Base-by-base conservation (phyloP, 1,139 yeast species). In the Yamadazyma sp. region DNA sequence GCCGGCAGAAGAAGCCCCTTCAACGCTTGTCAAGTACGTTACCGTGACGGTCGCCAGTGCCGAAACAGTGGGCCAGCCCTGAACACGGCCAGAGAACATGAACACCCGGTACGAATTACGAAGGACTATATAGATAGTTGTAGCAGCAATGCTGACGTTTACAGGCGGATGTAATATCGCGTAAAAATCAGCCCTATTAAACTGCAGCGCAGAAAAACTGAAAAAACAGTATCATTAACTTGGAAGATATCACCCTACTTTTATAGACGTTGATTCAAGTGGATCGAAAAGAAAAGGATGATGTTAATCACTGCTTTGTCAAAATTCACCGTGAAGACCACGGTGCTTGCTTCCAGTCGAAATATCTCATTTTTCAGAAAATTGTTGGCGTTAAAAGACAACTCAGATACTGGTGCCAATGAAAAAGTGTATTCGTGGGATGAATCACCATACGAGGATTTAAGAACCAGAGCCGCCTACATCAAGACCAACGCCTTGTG, bases 391-490 rank as follows among this genome's bases (percentile, higher is more conserved):
- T 60, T 70, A 50, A 70, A 68, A 39, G 54, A 53, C 34, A 57
- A 38, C 25, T 31, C 40, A 15, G 45, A 39, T 11, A 16, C 22
- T 9, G 46, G 42, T 8, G 22, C 29, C 7, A n/a, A 33, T 8
- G 44, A 42, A 31, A 42, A 42, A 31, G 15, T 50, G 11, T 43
- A 48, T 29, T 33, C 49, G 1, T 90, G 97, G 96, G 97, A 90
- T 54, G 82, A 85, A 47, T 87, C 96, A 1, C 97, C 97, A 2
- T 78, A 82, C 29, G 87, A 86, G 43, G 96, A 86, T 50, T 72
- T 92, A 42, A 78, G 97, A 47, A 85, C 88, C 45, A 76, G 97
- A 43, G 97, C 97, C 1, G 97, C 96, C 12, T 79, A 82, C 45
- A 92, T 92, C 46, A 76, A 90, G 60, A 85, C 95, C 17, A 73